Evolutionary conservation across 345 rosid genomes (phyloP), one percentile per base, ranked within the genome.

Genomic region (Carallia brachiata): DNA sequence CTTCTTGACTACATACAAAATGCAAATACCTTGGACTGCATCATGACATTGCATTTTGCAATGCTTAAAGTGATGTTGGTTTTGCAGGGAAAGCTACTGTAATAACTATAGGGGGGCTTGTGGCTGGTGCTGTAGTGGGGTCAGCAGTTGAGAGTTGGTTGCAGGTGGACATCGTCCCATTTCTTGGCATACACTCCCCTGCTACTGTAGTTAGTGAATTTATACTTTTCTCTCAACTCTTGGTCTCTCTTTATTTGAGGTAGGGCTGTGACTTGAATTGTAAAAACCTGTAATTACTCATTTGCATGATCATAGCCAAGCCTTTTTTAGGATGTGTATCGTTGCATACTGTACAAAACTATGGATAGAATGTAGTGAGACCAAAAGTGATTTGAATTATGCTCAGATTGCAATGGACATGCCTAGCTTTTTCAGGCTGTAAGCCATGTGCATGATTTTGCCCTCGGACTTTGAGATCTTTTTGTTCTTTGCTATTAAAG

Each of bases 91-190:
- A 95, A 80, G 97, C 99, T 37, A 84, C 88, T n/a, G 78, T 84
- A 40, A 87, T 92, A 58, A 88, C 97, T 4, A 69, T 88, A 32
- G 97, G 98, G 48, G 99, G 99, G 63, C 89, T 95, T 61, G 90
- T 88, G 70, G 94, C 88, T n/a, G 99, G 99, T 62, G 99, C 97
- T 2, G 94, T 88, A 70, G 89, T 89, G 74, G 99, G 99, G 65
- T 89, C 99, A 7, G 88, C 96, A 3, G 82, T 89, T 7, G 96
- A 95, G 88, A 92, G 73, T 78, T 92, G 87, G 99, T 78, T 95
- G 82, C 99, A 95, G 73, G 99, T 95, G 53, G 99, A 95, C 80
- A 81, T 92, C 1, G 91, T 95, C 69, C 99, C 98, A 0, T 85
- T 95, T 73, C 83, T 95, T 0, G 91, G 98, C 61, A 62, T 95